Base-by-base conservation (phyloP, 768 basidiomycete genomes). In the Tulasnella sp. region DNA sequence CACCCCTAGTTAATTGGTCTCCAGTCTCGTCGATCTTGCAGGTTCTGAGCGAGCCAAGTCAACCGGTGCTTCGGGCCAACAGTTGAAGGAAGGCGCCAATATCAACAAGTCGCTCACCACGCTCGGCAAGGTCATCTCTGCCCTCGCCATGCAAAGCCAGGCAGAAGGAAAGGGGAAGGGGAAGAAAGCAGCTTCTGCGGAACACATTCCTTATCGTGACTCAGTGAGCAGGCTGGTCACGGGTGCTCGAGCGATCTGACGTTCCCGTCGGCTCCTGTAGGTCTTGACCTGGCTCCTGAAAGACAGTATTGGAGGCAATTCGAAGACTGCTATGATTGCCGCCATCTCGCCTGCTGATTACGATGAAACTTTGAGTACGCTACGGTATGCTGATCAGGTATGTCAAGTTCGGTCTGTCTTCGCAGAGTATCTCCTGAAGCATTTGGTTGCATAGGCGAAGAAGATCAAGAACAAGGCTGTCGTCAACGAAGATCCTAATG, bases 391-490 rank as follows among this genome's bases (percentile, higher is more conserved):
- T 63, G 92, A 96, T 75, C 90, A 90, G 68, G 57, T 61, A n/a
- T 15, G 40, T 43, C 15, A 45, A 39, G 6, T n/a, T 3, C 23
- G 19, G 2, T 55, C 3, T 23, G 17, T 3, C 0, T 23, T 8
- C 29, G 25, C 15, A 3, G n/a, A 17, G 21, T 9, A 9, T 4
- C 27, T n/a, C 8, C 9, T 14, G 6, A 19, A 19, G 6, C 27
- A 19, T 29, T 65, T 65, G 40, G 61, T 21, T 37, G 32, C 9
- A 1, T 51, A 74, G 58, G 93, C 94, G 32, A 99, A 99, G 84
- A 94, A 94, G 83, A 99, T 99, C 72, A 97, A 93, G 82, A 99
- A 97, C 72, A 94, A 97, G 74, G 94, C 96, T 14, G 82, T 98
- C 58, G 88, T 99, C 62, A 99, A 99, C 72, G 96, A 99, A 73